phyloP scores from a whole-genome alignment of 2,329 filamentous ascomycete species.

The Fusarium pseudocircinatum region DNA sequence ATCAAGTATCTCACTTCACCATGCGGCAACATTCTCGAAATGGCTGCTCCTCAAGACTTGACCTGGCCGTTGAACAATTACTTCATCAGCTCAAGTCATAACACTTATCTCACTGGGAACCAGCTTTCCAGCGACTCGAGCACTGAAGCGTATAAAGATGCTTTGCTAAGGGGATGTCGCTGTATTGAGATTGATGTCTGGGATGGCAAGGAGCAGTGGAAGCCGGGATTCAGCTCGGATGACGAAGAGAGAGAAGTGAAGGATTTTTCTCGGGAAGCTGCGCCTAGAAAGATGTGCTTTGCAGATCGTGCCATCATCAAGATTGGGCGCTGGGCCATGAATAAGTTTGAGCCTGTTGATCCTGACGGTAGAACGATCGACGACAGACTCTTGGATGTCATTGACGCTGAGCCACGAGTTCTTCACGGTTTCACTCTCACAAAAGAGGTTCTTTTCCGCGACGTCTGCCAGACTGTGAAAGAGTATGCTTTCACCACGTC shows the following conservation, averaged over 20 bases:
- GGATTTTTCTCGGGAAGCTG: neutral
- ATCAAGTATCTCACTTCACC: conserved; percentile 15
- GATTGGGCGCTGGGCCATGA: neutral
- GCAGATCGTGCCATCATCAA: neutral
- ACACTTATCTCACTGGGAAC: conserved; percentile 89
- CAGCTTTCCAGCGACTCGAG: conserved; percentile 82
- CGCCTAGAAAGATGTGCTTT: neutral
- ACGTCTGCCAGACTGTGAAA: conserved; percentile 82
- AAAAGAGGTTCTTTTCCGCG: conserved; percentile 81
- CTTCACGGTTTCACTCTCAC: conserved; percentile 86
- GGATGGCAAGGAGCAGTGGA: conserved; percentile 72
- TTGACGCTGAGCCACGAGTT: conserved; percentile 67
- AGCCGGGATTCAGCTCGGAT: neutral
- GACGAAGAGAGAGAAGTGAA: too few relatives aligned
- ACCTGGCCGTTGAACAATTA: conserved; percentile 82
- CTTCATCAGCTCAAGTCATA: conserved; percentile 94
- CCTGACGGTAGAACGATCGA: neutral
- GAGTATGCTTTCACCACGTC: conserved; percentile 80
- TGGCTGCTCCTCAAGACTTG: conserved; percentile 57
- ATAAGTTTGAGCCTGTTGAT: neutral
- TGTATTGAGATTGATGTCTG: conserved; percentile 96
- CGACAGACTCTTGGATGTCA: neutral
- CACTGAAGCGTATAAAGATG: conserved; percentile 79
- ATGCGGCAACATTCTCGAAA: conserved; percentile 7
- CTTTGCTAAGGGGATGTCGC: conserved; percentile 79